Evolutionary conservation across 441 rosid genomes (phyloP), one percentile per base, ranked within the genome.

Genomic region (Lagerstroemia fauriei): DNA sequence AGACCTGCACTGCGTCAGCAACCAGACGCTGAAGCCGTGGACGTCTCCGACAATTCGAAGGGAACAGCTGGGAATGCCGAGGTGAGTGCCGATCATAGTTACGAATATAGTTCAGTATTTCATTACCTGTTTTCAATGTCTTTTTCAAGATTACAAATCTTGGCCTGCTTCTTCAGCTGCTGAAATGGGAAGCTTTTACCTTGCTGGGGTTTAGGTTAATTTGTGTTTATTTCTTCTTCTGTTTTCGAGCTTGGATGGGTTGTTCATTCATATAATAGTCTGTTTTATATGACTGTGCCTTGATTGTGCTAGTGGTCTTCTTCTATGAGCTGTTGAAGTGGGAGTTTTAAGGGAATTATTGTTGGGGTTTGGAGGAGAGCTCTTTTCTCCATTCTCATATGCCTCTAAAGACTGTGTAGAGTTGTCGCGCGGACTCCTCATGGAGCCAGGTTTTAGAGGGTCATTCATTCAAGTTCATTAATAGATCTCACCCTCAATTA

Each of bases 31-130:
- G 85, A 83, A 59, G 59, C 29, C 7, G 88, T 85, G 73, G 92
- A 86, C 29, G 88, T 78, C 47, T 87, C 89, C 0, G 87, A 88
- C 46, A 84, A 87, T 78, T 79, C 88, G 73, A 85, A 88, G 83
- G 89, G 80, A 77, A 78, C 41, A 1, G 69, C 85, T 11, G 86
- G 56, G 78, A 90, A 89, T 66, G 44, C 78, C 27, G 88, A 90
- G 98, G 97, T 93, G 86, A 83, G 44, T 76, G 68, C 20, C 48
- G 17, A 27, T 81, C 73, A 78, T 69, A 59, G 27, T 9, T 50
- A 83, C 77, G 47, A 3, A 41, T 69, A 3, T 32, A 32, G 73
- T 20, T 18, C 18, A 31, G 47, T 16, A 27, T 69, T 31, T 31
- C 18, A 5, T 17, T 69, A 10, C 29, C 12, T 34, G 73, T 69